Evolutionary conservation across 306 rosid genomes (phyloP), one percentile per base, ranked within the genome.

Genomic region (Oemleria cerasiformis): DNA sequence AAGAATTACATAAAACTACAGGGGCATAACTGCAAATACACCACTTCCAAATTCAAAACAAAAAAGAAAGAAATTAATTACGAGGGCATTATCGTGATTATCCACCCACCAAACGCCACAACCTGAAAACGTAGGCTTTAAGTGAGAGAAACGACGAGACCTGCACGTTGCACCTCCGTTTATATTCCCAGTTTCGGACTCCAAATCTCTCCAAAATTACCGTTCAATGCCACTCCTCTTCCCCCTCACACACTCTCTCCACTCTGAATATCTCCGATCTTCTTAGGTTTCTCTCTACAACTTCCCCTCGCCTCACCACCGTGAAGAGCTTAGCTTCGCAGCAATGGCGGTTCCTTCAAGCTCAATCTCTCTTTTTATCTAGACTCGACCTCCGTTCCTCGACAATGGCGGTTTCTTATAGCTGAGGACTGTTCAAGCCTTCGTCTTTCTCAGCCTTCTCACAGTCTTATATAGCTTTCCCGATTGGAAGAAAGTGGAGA

Each of bases 21-120:
- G 40, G 86, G 74, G 53, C 69, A 51, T 39, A 47, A 47, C 16
- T 20, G 82, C 77, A 79, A 75, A 68, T 67, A 39, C 75, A 20
- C 13, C 2, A 43, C 77, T 83, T 73, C 78, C 20, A 81, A 85
- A 68, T 87, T 87, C 83, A 81, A 89, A 87, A 80, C 41, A 50
- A 50, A 21, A 30, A 47, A 36, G 4, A 67, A 63, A 14, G 0
- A 72, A 69, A 38, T 40, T 30, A 50, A 59, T 57, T 73, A 65
- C 48, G 74, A 61, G 97, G 90, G 84, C 20, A 82, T 55, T 79
- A 73, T 81, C 78, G 96, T 81, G 79, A 85, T 89, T 81, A 83
- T 72, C 0, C 21, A 57, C 36, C 76, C 51, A 84, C 79, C 83
- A 43, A 72, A 71, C 68, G 50, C 73, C 82, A 19, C 79, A 65